Conservation (phyloP, 73 alveolate species). For the Loxodes magnus region DNA sequence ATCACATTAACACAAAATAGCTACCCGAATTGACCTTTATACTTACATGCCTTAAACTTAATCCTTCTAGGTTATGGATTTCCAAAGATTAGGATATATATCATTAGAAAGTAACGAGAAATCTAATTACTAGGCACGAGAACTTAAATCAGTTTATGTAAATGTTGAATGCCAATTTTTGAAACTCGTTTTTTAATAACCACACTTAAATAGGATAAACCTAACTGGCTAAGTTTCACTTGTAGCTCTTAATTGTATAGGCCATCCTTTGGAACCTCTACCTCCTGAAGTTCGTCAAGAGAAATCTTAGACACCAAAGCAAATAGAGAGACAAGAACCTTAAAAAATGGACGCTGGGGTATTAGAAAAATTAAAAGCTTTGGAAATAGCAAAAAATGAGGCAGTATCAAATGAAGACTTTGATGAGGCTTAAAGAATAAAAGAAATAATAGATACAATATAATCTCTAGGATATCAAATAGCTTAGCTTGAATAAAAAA, state of each 20-base stretch:
- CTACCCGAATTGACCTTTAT: constrained; percentile 80
- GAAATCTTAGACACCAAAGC: not conserved
- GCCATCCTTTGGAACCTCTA: no score
- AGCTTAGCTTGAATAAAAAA: constrained; percentile 67
- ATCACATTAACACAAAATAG: constrained; percentile 89
- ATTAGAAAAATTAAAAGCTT: constrained; percentile 66
- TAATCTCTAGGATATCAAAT: constrained; percentile 55
- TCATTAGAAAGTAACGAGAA: constrained; percentile 87
- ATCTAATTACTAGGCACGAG: constrained; percentile 89
- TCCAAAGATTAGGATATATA: constrained; percentile 84
- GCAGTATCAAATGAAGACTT: constrained; percentile 93
- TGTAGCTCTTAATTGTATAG: constrained; percentile 74
- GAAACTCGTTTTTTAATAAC: constrained; percentile 51
- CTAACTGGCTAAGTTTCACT: constrained; percentile 66
- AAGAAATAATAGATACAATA: constrained; percentile 74
- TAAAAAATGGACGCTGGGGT: constrained; percentile 67
- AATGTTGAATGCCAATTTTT: constrained; percentile 44
- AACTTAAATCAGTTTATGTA: constrained; percentile 72
- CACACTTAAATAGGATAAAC: constrained; percentile 77
- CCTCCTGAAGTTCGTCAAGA: constrained; percentile 16
- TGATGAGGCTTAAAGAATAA: constrained; percentile 87
- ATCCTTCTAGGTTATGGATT: constrained; percentile 60
- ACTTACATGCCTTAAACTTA: constrained; percentile 80
- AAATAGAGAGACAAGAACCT: constrained; percentile 39
- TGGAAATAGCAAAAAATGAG: constrained; percentile 71